Evolutionary conservation across 2,329 filamentous ascomycete genomes (phyloP).

Genomic region (Colletotrichum tropicicola): DNA sequence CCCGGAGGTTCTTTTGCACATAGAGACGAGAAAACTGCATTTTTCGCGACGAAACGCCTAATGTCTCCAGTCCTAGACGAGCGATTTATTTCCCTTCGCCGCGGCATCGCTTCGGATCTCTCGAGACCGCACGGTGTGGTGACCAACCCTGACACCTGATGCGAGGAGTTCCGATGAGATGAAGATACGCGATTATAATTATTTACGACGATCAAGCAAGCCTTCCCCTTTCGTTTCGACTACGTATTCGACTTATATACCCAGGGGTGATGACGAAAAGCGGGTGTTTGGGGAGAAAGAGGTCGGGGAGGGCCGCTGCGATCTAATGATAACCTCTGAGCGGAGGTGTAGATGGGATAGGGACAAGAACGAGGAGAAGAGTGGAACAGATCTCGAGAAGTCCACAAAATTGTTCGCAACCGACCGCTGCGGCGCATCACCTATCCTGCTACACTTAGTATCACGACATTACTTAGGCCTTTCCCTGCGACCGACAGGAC

Average conservation of each 20-base stretch:
- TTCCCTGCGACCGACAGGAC: conserved; percentile 8
- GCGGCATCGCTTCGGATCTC: conserved; percentile 33
- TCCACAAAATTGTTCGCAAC: neutral
- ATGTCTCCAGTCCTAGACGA: conserved; percentile 42
- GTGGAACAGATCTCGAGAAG: neutral
- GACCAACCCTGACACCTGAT: conserved; percentile 2
- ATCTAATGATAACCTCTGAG: conserved; percentile 34
- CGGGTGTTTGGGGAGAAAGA: conserved; percentile 39
- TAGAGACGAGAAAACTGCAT: conserved; percentile 41
- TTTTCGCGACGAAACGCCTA: conserved; percentile 44
- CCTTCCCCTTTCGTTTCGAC: conserved; percentile 45
- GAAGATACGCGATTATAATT: conserved; percentile 36
- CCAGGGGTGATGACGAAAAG: conserved; percentile 38
- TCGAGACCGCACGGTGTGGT: conserved; percentile 4
- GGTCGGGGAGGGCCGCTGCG: conserved; percentile 38
- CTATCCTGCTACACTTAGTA: conserved; percentile 21
- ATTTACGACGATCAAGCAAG: conserved; percentile 36
- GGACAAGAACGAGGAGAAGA: neutral
- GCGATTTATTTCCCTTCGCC: conserved; percentile 37
- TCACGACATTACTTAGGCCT: conserved; percentile 20
- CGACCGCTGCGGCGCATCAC: conserved; percentile 1
- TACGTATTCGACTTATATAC: conserved; percentile 50
- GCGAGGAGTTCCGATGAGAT: conserved; percentile 28
- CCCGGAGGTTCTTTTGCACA: conserved; percentile 35
- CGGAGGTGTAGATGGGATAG: neutral